Evolutionary conservation across 2,329 filamentous ascomycete genomes (phyloP), one percentile per base, ranked within the genome.

Genomic region (Plectosphaerella cucumerina): DNA sequence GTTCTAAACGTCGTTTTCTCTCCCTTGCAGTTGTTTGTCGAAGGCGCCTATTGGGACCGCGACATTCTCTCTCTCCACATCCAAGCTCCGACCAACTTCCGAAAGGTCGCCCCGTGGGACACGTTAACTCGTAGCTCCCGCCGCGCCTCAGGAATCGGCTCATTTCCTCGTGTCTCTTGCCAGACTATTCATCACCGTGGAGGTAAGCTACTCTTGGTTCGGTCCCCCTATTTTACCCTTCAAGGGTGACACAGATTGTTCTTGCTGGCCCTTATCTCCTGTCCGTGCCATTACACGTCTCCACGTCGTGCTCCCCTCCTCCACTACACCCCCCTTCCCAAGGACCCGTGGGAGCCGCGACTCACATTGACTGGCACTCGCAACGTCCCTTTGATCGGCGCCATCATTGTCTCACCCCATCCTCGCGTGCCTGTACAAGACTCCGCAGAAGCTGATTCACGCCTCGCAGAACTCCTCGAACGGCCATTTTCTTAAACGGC

Each of bases 101-200:
- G 66, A 71, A 31, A 68, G 66, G 68, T 70, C 70, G 65, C 39
- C 65, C 63, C 64, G 75, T 79, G 76, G 80, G 79, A 83, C 77
- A 81, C 80, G 78, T 83, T 83, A 78, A 71, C 77, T 83, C 80
- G 80, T 80, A 77, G 73, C 76, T 82, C 76, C 79, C 75, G 75
- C 73, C 64, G 65, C 64, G 65, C 67, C 65, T 72, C 67, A 72
- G 73, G 71, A 73, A 74, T 71, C 74, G 65, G 72, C 68, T 73
- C 71, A 74, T 72, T 68, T 72, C 66, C 67, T 66, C 70, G 69
- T 66, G 67, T 58, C 62, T 62, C 60, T 59, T 31, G 26, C 60
- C 62, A 59, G 60, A 63, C 59, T 63, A 33, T 42, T 20, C 48
- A 41, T 39, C 52, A 74, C 67, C 67, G 69, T 75, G 71, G 71